Conservation (phyloP, 2,329 filamentous ascomycete species). For the Xylariaceae sp. region DNA sequence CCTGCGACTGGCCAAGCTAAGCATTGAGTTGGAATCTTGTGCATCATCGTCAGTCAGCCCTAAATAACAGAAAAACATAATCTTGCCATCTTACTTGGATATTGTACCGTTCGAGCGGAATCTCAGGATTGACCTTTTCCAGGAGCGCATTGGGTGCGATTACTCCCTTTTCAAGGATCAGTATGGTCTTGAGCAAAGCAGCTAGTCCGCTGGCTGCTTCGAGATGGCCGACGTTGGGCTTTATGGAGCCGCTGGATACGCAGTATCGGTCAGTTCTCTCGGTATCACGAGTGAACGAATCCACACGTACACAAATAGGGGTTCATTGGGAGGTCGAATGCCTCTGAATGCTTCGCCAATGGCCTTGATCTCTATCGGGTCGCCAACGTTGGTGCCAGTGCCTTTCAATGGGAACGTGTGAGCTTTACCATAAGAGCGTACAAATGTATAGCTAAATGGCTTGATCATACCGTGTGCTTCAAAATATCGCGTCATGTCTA, state of each 20-base stretch:
- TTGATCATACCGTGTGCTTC: conserved; percentile 29
- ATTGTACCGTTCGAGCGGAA: conserved; percentile 23
- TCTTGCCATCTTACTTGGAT: conserved; percentile 16
- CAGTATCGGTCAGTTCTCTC: not conserved
- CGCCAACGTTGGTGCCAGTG: conserved; percentile 40
- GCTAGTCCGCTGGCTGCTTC: conserved; percentile 27
- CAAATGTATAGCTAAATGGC: not conserved
- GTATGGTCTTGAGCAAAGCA: conserved; percentile 30
- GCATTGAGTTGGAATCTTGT: conserved; percentile 20
- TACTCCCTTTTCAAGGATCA: conserved; percentile 27
- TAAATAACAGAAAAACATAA: not conserved
- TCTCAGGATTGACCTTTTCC: conserved; percentile 23
- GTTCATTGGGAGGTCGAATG: conserved; percentile 15
- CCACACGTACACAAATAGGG: conserved; percentile 26
- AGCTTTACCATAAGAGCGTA: not conserved
- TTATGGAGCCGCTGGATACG: conserved; percentile 20
- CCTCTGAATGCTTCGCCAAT: conserved; percentile 29
- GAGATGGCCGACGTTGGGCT: conserved; percentile 26
- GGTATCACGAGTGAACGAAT: not conserved
- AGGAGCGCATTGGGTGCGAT: conserved; percentile 30
- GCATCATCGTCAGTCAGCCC: conserved; percentile 9
- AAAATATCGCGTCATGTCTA: conserved; percentile 25
- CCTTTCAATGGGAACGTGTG: conserved; percentile 23
- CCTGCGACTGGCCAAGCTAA: conserved; percentile 31
- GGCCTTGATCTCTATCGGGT: conserved; percentile 39